Conservation (phyloP, 768 basidiomycete species). For the Boletus eberwhitei region DNA sequence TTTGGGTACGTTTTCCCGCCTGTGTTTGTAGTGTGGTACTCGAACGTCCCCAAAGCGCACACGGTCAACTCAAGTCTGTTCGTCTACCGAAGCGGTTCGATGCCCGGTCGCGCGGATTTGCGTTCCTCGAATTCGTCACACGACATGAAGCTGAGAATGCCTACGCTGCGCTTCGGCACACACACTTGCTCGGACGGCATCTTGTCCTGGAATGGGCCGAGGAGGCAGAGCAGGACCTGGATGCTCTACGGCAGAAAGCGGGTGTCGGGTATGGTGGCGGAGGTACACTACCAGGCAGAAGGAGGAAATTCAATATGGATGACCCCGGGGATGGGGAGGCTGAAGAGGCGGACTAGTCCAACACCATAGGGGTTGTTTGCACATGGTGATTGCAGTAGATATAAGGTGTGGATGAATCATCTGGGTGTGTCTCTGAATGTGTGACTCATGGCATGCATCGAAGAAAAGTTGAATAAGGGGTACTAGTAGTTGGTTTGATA, state of each 20-base stretch:
- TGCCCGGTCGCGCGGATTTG: constrained; percentile 86
- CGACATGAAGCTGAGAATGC: constrained; percentile 89
- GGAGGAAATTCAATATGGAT: constrained; percentile 64
- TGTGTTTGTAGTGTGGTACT: background rate
- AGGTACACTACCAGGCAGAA: constrained; percentile 66
- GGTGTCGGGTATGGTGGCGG: constrained; percentile 74
- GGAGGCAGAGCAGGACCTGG: constrained; percentile 76
- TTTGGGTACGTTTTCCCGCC: constrained; percentile 65
- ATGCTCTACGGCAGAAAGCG: constrained; percentile 71
- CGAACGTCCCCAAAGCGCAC: constrained; percentile 49
- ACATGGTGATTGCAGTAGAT: too few relatives aligned
- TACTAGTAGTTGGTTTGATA: too few relatives aligned
- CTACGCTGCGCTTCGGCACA: constrained; percentile 82
- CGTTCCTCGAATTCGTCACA: constrained; percentile 92
- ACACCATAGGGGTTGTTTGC: too few relatives aligned
- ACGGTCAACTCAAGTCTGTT: constrained; percentile 92
- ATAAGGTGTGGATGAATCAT: too few relatives aligned
- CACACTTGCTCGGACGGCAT: constrained; percentile 94
- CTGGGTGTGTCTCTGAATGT: too few relatives aligned
- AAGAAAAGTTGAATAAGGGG: too few relatives aligned
- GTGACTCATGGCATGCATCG: too few relatives aligned
- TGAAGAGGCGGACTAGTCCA: constrained; percentile 25
- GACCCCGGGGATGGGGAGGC: constrained; percentile 31
- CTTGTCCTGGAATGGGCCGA: constrained; percentile 94
- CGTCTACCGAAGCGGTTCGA: constrained; percentile 92